A percentile compares a stretch with the other conserved stretches of the same genome.
These are phyloP conservation scores for Monilinia aucupariae DNA, from an alignment of 2,329 filamentous ascomycete genomes.

Conservation along the genomic window DNA sequence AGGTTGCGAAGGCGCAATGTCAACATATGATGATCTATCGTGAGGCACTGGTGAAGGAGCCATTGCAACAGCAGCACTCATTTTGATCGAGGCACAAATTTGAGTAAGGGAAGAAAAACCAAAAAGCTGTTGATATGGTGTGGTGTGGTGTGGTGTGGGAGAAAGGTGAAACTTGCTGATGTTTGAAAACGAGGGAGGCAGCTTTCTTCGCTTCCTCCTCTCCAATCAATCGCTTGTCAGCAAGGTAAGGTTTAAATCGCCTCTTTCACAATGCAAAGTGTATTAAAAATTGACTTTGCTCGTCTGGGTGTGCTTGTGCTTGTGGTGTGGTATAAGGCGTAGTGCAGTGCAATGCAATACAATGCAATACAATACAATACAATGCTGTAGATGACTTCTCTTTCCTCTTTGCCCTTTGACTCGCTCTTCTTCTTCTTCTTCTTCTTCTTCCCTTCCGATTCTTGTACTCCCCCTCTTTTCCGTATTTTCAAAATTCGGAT, in stretches of 20 bases:
- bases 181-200: conserved; percentile 12
- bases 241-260: conserved; percentile 1
- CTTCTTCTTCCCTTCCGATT: conserved; percentile 12
- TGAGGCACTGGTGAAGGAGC: conserved; percentile 63
- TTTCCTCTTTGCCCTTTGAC: conserved; percentile 3
- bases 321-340: background rate
- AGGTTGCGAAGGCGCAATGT: conserved; percentile 39
- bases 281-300: background rate
- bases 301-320: too few relatives aligned
- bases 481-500: conserved; percentile 16
- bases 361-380: background rate
- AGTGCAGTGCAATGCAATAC: background rate
- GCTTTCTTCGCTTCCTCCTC: conserved; percentile 14
- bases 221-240: conserved; percentile 7
- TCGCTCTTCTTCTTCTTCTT: background rate
- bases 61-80: conserved; percentile 66
- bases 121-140: background rate
- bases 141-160: background rate
- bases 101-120: conserved; percentile 11
- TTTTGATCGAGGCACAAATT: conserved; percentile 37
- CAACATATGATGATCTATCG: conserved; percentile 54
- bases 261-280: background rate
- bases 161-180: conserved; percentile 17
- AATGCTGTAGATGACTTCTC: background rate
- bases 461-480: conserved; percentile 16